Base-by-base conservation (phyloP, 108 stramenopile genomes). In the Aurantiochytrium sp. region DNA sequence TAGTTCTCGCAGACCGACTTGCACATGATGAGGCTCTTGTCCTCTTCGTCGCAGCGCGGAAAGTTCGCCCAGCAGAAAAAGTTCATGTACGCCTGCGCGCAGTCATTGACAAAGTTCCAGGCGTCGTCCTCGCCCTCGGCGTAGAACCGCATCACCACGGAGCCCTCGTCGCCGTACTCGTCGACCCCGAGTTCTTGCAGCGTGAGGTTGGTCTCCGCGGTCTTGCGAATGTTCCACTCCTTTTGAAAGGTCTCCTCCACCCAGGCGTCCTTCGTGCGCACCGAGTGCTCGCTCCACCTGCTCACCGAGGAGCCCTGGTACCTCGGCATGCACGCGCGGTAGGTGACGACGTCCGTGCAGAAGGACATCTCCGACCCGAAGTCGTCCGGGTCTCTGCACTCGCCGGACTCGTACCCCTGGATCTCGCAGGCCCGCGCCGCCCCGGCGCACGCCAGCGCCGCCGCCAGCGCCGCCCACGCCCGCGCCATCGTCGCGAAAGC, bases 1-100 rank as follows among this genome's bases (percentile, higher is more conserved):
- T 90, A 92, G 87, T 93, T 93, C 73, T 93, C 92, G 73, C 93
- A 93, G 22, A 92, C 93, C 48, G 89, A 91, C 3, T 87, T 37
- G 37, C 93, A 93, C 8, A 92, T 89, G 8, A 89, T 69, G 1
- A 91, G 52, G 52, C 54, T 85, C 30, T 55, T 42, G n/a, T 37
- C 91, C 31, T 90, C 73, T 5, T 54, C 87, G 52, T 93, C 90
- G 88, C 85, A 93, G 31, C 93, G 90, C 19, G 93, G 93, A 37
- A 93, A 93, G 52, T 93, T 93, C 27, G 91, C 54, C 59, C 87
- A 93, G 87, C 93, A 93, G 41, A 92, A 89, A 42, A 87, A 92
- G 31, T 89, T 89, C 86, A 42, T 55, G 89, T 90, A 93, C 0
- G 93, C 91, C 37, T 88, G 36, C 36, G 85, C 88, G 59, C 93